A percentile compares a stretch with the other conserved stretches of the same genome.
Conservation (phyloP, 2,329 filamentous ascomycete species). For the Cyanodermella asteris region DNA sequence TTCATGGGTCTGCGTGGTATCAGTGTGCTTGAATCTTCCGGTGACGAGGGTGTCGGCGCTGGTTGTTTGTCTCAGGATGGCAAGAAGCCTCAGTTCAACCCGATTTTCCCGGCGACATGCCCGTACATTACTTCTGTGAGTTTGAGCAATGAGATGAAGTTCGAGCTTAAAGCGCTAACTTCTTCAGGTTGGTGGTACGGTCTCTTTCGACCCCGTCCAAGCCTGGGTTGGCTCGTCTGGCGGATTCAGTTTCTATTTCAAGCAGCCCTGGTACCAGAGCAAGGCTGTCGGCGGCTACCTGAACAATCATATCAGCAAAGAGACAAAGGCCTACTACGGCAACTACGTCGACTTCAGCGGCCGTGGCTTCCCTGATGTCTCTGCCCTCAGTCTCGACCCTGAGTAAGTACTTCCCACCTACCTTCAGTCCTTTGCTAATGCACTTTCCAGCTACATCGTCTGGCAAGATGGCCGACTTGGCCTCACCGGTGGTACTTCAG, state of each 20-base stretch:
- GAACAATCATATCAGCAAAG: no score
- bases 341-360: conserved; percentile 3
- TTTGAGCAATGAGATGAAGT: conserved; percentile 29
- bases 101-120: conserved; percentile 25
- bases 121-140: conserved; percentile 33
- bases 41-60: conserved; percentile 35
- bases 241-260: conserved; percentile 31
- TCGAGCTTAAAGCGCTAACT: conserved; percentile 25
- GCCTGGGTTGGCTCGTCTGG: conserved; percentile 22
- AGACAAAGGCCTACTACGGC: no score
- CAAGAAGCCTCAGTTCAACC: conserved; percentile 28
- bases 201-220: no score
- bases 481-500: conserved; percentile 28
- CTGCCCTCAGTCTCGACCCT: conserved; percentile 5
- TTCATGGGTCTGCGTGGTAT: conserved; percentile 45
- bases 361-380: conserved; percentile 6
- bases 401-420: conserved; percentile 2
- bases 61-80: conserved; percentile 39
- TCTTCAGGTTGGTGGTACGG: no score
- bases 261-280: conserved; percentile 25
- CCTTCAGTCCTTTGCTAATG: conserved; percentile 10
- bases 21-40: conserved; percentile 37
- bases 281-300: conserved; percentile 20
- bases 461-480: conserved; percentile 20
- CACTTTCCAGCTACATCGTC: conserved; percentile 14